Conservation (phyloP, 1,139 yeast species). For the Pneumocystis canis region DNA sequence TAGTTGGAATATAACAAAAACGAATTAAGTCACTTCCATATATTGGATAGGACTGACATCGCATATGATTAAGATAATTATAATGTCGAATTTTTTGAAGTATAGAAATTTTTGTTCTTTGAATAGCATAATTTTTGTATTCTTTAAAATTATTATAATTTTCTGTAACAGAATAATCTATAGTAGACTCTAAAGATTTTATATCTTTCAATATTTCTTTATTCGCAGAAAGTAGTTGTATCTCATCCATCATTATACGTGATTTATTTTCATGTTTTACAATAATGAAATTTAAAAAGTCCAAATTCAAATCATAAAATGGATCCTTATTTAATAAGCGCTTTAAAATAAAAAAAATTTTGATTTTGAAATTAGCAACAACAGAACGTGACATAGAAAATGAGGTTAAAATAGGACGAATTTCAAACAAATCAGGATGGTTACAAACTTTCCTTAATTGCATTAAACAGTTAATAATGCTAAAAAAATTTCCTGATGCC, state of each 20-base stretch:
- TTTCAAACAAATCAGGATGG: conserved; percentile 94
- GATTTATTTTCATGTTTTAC: conserved; percentile 32
- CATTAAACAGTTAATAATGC: conserved; percentile 94
- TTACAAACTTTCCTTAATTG: conserved; percentile 94
- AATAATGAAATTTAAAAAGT: conserved; percentile 48
- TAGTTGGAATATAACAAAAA: conserved; percentile 1
- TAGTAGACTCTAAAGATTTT: conserved; percentile 10
- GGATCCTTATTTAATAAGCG: conserved; percentile 24
- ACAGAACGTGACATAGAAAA: conserved; percentile 60
- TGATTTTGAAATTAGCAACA: conserved; percentile 34
- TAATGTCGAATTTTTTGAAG: conserved; percentile 41
- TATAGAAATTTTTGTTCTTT: conserved; percentile 35
- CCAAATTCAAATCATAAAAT: conserved; percentile 32
- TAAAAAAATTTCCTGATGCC: conserved; percentile 85
- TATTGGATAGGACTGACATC: conserved; percentile 44
- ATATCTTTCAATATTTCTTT: conserved; percentile 10
- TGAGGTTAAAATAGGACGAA: conserved; percentile 85
- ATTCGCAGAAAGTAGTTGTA: conserved; percentile 33
- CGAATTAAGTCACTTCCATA: conserved; percentile 37
- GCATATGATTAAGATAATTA: conserved; percentile 47
- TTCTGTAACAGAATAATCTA: conserved; percentile 18
- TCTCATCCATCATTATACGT: conserved; percentile 3
- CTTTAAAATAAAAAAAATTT: conserved; percentile 34
- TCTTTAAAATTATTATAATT: conserved; percentile 40
- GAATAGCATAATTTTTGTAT: conserved; percentile 39